A percentile compares a stretch with the other conserved stretches of the same genome.
Conservation (phyloP, 73 alveolate genomes). For the Paramecium sexaurelia region DNA sequence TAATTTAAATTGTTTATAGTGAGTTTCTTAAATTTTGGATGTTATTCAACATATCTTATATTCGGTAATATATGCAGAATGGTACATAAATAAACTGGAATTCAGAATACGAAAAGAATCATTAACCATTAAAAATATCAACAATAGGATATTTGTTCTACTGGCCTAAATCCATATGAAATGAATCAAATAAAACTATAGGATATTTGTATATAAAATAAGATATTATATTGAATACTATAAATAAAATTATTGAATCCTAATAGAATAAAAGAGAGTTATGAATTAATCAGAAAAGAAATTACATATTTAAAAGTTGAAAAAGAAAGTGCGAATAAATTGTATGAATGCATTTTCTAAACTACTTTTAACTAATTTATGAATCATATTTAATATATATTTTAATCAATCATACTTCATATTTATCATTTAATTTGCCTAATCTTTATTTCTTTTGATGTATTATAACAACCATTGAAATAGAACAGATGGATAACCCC, state of each 20-base stretch:
- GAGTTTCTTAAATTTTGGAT: neutral
- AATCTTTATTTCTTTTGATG: neutral
- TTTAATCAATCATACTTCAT: neutral
- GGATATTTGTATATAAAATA: neutral
- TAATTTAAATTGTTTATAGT: neutral
- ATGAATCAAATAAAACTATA: neutral
- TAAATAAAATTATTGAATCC: neutral
- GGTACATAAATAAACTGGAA: neutral
- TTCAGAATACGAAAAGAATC: neutral
- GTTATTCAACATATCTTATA: neutral
- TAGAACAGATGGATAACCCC: neutral
- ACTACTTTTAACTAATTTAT: neutral
- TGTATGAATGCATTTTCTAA: slow-evolving; percentile 5
- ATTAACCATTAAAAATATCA: neutral
- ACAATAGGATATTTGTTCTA: neutral
- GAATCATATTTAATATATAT: neutral
- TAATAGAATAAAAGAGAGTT: neutral
- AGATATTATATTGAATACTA: neutral
- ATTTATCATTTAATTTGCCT: neutral
- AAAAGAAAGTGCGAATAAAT: neutral
- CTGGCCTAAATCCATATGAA: neutral
- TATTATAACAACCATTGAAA: neutral
- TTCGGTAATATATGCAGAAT: neutral
- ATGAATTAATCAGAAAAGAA: neutral
- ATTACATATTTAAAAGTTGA: neutral